These are phyloP conservation scores for Aspergillus avenaceus DNA, from an alignment of 495 filamentous ascomycete species.

Conservation along the genomic window DNA sequence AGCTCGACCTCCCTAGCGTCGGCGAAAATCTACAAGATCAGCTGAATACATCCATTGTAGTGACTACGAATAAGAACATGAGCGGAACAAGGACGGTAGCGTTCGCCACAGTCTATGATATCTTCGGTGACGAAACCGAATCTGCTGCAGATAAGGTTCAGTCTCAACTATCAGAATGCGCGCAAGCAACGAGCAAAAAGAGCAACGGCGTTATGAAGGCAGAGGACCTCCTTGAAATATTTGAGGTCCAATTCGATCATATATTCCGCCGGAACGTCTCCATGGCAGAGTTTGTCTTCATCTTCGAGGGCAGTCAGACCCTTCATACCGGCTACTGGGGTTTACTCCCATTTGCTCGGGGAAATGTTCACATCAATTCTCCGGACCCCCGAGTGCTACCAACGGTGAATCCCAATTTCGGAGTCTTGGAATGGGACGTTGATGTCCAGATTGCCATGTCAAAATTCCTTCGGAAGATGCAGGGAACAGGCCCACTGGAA, in stretches of 20 bases:
- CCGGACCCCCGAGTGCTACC: constrained; percentile 10
- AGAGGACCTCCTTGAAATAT: constrained; percentile 9
- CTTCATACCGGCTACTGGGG: constrained; percentile 35
- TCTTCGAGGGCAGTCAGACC: constrained; percentile 17
- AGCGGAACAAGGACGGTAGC: constrained; percentile 4
- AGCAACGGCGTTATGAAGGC: constrained; percentile 23
- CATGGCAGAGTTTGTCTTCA: constrained; percentile 34
- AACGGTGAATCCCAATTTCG: constrained; percentile 24
- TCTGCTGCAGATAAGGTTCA: constrained; percentile 22
- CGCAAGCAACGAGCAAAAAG: constrained; percentile 16
- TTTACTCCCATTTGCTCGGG: constrained; percentile 48
- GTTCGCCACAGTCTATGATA: constrained; percentile 17
- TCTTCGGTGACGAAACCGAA: constrained; percentile 27
- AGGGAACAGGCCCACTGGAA: constrained; percentile 10
- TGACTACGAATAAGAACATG: constrained; percentile 10
- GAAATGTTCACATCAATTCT: constrained; percentile 33
- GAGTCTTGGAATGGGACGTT: constrained; percentile 19
- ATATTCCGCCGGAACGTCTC: constrained; percentile 41
- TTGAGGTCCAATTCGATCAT: constrained; percentile 38
- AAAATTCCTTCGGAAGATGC: constrained; percentile 19
- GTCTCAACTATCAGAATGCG: constrained; percentile 28
- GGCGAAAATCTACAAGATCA: constrained; percentile 50
- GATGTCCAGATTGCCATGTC: constrained; percentile 18
- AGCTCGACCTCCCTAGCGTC: constrained; percentile 37
- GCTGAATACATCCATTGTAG: constrained; percentile 21